These are phyloP conservation scores for Tuber umbilicatum DNA, from an alignment of 495 filamentous ascomycete species.

Conservation along the genomic window DNA sequence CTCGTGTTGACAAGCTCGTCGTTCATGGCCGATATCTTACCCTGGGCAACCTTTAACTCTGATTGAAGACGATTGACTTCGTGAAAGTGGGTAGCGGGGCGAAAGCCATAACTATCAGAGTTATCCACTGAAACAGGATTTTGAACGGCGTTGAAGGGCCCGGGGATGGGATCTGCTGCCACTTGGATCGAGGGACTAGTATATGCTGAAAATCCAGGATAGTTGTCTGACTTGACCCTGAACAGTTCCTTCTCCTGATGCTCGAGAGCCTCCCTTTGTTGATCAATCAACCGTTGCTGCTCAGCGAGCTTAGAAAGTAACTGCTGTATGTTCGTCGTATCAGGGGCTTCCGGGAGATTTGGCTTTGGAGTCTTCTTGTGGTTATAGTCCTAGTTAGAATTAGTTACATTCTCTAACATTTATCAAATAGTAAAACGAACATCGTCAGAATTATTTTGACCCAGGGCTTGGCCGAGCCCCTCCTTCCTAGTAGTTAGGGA, in stretches of 20 bases:
- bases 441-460: background rate
- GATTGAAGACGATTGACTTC: constrained; percentile 52
- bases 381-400: constrained; percentile 29
- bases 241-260: constrained; percentile 45
- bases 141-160: constrained; percentile 51
- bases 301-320: constrained; percentile 62
- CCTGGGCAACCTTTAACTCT: constrained; percentile 72
- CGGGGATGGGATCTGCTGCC: constrained; percentile 50
- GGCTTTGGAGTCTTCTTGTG: constrained; percentile 35
- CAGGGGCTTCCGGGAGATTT: constrained; percentile 1
- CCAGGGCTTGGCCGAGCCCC: background rate
- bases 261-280: constrained; percentile 51
- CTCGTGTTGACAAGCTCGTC: constrained; percentile 76
- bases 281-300: constrained; percentile 54
- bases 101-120: constrained; percentile 37
- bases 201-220: constrained; percentile 22
- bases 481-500: background rate
- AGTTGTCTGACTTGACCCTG: constrained; percentile 30
- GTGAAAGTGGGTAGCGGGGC: constrained; percentile 40
- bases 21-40: constrained; percentile 72
- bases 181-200: constrained; percentile 30
- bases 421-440: background rate
- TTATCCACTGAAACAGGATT: constrained; percentile 30
- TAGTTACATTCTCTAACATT: background rate
- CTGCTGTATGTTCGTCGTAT: constrained; percentile 48